These are phyloP conservation scores for Streptanthus diversifolius DNA, from an alignment of 345 rosid species.

Conservation along the genomic window DNA sequence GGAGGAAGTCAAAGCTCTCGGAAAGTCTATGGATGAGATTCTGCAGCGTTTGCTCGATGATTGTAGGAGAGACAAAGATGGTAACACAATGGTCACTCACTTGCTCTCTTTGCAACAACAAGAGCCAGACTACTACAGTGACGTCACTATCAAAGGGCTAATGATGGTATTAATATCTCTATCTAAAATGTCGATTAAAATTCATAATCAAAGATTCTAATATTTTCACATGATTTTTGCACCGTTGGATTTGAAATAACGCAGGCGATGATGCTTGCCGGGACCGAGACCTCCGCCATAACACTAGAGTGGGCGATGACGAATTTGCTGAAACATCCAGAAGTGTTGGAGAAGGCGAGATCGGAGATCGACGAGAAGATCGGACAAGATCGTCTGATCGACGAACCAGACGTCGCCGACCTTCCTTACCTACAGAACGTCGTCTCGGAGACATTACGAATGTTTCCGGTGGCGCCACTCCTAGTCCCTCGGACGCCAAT, in stretches of 20 bases:
- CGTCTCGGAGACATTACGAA: constrained; percentile 51
- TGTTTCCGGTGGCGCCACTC: constrained; percentile 46
- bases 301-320: constrained; percentile 66
- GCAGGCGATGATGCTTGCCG: constrained; percentile 44
- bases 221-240: neutral
- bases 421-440: constrained; percentile 52
- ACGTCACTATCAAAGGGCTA: constrained; percentile 36
- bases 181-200: no score
- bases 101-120: constrained; percentile 36
- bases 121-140: constrained; percentile 41
- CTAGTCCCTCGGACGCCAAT: constrained; percentile 42
- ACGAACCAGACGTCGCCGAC: constrained; percentile 42
- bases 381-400: constrained; percentile 36
- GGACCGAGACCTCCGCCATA: constrained; percentile 53
- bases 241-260: neutral
- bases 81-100: constrained; percentile 33
- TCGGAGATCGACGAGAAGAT: constrained; percentile 42
- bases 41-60: constrained; percentile 38
- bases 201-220: no score
- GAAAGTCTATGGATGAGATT: constrained; percentile 18
- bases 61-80: constrained; percentile 10
- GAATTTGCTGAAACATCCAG: constrained; percentile 45
- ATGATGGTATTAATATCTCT: constrained; percentile 25
- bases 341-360: constrained; percentile 42
- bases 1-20: constrained; percentile 13